Base-by-base conservation (phyloP, 2,329 filamentous ascomycete species). In the Ophiostoma sp. region DNA sequence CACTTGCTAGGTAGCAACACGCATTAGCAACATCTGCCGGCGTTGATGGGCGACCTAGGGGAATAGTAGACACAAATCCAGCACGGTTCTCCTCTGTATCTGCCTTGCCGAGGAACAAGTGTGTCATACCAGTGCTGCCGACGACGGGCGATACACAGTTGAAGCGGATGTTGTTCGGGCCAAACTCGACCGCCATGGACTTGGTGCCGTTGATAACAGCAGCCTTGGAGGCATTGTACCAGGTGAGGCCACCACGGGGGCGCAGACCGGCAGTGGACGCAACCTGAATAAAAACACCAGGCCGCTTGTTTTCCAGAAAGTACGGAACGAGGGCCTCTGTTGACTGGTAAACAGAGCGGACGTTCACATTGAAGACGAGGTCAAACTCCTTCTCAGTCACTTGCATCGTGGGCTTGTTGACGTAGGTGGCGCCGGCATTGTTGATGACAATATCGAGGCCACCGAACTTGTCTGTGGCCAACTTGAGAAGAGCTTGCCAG, bases 81-180 rank as follows among this genome's bases (percentile, higher is more conserved):
- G 84, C 82, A 64, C 85, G 80, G 72, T 88, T 88, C 75, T 89
- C 86, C 0, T 84, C 83, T 0, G 87, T 90, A 69, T 89, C 85
- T 17, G 87, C 82, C 73, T 89, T 86, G 1, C 87, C 86, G 0
- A 87, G 81, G 73, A 90, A 90, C 3, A 81, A 71, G 73, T 81
- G 79, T 1, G 80, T 82, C 76, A 79, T 80, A 35, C 86, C 88
- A 0, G 90, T 93, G 20, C 83, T 86, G 1, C 86, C 88, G 0
- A 92, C 81, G 0, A 92, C 83, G 0, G 90, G 90, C 66, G 88
- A 90, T 17, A 93, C 86, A 1, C 86, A 84, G 73, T 92, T 92
- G 75, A 93, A 89, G 0, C 90, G 85, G 73, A 94, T 91, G 74
- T 91, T 84, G 69, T 90, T 85, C 0, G 86, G 84, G 0, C 88